phyloP scores from a whole-genome alignment of 1,284 basidiomycete species.

The Irpex rosettiformis region DNA sequence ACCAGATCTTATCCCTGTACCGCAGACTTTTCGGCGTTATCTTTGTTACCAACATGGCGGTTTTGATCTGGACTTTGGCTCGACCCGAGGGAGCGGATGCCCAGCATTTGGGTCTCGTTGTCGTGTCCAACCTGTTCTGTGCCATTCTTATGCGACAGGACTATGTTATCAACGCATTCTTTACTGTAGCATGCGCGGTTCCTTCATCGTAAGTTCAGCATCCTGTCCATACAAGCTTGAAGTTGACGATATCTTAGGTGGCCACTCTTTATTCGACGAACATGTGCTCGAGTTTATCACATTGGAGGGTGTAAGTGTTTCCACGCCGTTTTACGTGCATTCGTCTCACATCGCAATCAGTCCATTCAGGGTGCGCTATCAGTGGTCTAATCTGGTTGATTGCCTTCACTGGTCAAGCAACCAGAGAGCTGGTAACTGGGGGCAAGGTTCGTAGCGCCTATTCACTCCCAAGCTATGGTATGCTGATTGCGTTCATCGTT shows the following conservation, averaged over 20 bases:
- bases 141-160: constrained; percentile 62
- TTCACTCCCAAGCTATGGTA: not conserved
- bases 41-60: constrained; percentile 49
- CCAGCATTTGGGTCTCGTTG: constrained; percentile 43
- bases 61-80: constrained; percentile 44
- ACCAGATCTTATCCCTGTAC: constrained; percentile 53
- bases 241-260: constrained; percentile 34
- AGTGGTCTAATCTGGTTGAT: constrained; percentile 53
- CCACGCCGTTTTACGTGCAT: not conserved
- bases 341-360: constrained; percentile 19
- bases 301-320: constrained; percentile 43
- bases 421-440: constrained; percentile 40
- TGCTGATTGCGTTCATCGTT: constrained; percentile 15
- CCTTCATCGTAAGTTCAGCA: constrained; percentile 39
- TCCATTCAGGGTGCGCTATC: constrained; percentile 55
- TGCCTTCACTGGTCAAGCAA: constrained; percentile 50
- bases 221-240: not conserved
- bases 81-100: constrained; percentile 37
- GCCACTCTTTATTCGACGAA: constrained; percentile 49
- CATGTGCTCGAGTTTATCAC: constrained; percentile 53
- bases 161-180: constrained; percentile 56
- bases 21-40: constrained; percentile 55
- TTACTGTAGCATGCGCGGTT: constrained; percentile 47
- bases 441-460: constrained; percentile 32
- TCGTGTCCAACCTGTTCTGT: constrained; percentile 49